phyloP scores from a whole-genome alignment of 768 basidiomycete species.

The Coprinopsis cinerea region DNA sequence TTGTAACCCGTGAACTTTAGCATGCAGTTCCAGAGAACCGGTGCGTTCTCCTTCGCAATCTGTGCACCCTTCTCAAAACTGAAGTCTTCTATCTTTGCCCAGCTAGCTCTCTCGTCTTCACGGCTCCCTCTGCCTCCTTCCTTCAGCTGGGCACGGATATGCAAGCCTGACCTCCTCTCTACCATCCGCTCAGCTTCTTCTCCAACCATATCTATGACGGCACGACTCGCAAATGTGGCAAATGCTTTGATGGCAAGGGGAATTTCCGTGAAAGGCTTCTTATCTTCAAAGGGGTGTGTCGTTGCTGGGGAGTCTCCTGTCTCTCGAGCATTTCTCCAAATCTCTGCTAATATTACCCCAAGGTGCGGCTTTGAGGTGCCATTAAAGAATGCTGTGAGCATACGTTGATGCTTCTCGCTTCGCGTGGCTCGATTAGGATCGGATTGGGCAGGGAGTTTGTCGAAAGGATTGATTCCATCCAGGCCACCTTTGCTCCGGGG shows the following conservation, averaged over 20 bases:
- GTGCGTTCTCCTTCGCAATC: conserved; percentile 1
- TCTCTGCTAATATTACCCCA: not conserved
- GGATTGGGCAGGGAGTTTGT: no score
- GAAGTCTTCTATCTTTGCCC: conserved; percentile 5
- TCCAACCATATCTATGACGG: not conserved
- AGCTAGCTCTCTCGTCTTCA: conserved; percentile 1
- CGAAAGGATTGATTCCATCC: no score
- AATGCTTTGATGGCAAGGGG: not conserved
- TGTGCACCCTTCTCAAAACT: not conserved
- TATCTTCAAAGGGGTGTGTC: not conserved
- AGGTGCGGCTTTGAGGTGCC: not conserved
- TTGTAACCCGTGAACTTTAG: no score
- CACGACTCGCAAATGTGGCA: not conserved
- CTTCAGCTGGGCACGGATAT: conserved; percentile 3
- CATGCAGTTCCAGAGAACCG: no score
- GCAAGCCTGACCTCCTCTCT: not conserved
- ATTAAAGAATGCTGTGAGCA: not conserved
- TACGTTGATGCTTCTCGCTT: not conserved
- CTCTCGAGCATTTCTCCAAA: not conserved
- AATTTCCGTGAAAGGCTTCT: not conserved
- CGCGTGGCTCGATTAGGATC: no score
- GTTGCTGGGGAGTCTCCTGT: not conserved
- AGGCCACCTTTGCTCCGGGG: no score
- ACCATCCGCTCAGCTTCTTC: conserved; percentile 8
- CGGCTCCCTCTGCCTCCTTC: no score